Evolutionary conservation across 345 rosid genomes (phyloP).

Genomic region (Alliaria petiolata): DNA sequence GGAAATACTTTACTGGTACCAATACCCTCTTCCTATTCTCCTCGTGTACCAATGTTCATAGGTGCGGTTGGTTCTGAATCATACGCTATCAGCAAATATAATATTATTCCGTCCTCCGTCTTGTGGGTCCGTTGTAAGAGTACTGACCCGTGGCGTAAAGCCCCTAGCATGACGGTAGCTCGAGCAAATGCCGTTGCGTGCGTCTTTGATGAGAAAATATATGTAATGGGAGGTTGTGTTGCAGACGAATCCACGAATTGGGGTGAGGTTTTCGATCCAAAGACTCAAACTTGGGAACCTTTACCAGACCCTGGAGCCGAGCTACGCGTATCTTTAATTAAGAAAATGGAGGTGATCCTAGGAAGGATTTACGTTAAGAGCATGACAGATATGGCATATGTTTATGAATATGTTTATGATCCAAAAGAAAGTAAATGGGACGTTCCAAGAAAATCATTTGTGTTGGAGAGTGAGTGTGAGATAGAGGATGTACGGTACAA

Average conservation of each 20-base stretch:
- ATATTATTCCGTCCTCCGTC: conserved; percentile 26
- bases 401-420: conserved; percentile 15
- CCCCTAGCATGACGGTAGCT: conserved; percentile 48
- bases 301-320: not conserved
- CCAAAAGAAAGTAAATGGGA: not conserved
- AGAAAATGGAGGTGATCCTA: not conserved
- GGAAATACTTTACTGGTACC: conserved; percentile 28
- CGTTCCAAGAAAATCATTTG: too few relatives aligned
- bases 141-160: conserved; percentile 35
- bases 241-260: not conserved
- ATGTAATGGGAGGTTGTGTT: conserved; percentile 34
- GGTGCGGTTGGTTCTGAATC: conserved; percentile 41
- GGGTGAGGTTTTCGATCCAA: not conserved
- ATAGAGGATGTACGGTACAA: not conserved
- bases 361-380: not conserved
- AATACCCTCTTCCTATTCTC: conserved; percentile 13
- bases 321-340: not conserved
- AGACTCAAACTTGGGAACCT: conserved; percentile 3
- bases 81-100: conserved; percentile 44
- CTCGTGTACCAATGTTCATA: not conserved
- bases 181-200: conserved; percentile 57
- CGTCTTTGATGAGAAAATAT: conserved; percentile 39
- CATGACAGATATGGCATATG: not conserved
- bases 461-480: not conserved
- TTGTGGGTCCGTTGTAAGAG: conserved; percentile 54